These are phyloP conservation scores for Closterium sp. DNA, from an alignment of 139 green algal genomes.

Conservation along the genomic window DNA sequence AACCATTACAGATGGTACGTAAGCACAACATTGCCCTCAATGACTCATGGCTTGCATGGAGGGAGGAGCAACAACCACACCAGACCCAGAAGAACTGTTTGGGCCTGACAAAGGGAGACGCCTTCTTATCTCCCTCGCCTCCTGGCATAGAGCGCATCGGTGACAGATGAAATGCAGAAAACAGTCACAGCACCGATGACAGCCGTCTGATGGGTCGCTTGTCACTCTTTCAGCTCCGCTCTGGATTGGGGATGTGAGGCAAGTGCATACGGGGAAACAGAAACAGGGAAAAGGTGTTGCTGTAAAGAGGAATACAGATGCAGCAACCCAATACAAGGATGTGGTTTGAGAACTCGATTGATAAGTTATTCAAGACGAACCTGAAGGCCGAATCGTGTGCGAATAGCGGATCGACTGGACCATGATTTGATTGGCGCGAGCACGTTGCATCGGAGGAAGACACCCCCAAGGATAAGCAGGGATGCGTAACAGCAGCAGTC, in stretches of 20 bases:
- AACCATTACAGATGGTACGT: no score
- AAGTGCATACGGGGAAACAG: no score
- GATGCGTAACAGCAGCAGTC: not conserved
- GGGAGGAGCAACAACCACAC: not conserved
- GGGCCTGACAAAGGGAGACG: not conserved
- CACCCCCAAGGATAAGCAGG: not conserved
- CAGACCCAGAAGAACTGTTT: not conserved
- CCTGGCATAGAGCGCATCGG: not conserved
- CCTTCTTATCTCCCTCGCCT: not conserved
- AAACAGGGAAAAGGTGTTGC: no score
- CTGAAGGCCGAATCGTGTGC: not conserved
- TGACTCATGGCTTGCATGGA: not conserved
- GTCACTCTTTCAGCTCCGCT: not conserved
- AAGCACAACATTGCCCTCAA: not conserved
- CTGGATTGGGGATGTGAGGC: not conserved
- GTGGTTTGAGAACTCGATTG: not conserved
- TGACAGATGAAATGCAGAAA: not conserved
- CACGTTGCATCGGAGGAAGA: not conserved
- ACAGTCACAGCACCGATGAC: not conserved
- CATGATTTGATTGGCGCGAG: not conserved
- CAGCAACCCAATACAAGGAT: not conserved
- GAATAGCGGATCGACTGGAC: not conserved
- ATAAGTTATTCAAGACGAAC: not conserved
- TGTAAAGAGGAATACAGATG: no score
- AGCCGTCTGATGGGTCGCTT: not conserved